These are phyloP conservation scores for Scytalidium lignicola DNA, from an alignment of 2,329 filamentous ascomycete species.

Conservation along the genomic window DNA sequence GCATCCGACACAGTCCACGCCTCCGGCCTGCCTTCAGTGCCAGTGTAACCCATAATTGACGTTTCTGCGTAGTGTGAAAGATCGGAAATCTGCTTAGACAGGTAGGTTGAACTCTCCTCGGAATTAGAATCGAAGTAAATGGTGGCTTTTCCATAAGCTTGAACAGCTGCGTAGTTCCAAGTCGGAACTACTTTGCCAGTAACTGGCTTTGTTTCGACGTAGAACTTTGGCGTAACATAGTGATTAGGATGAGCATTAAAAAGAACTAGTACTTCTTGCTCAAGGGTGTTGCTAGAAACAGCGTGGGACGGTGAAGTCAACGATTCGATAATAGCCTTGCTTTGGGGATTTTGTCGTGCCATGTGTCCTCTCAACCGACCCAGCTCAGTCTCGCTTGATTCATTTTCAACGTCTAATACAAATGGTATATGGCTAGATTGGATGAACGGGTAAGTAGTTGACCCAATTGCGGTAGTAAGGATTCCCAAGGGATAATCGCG, in stretches of 20 bases:
- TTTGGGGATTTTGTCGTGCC: conserved; percentile 58
- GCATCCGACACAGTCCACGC: conserved; percentile 56
- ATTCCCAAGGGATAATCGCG: conserved; percentile 56
- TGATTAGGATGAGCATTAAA: conserved; percentile 56
- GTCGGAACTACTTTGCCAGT: conserved; percentile 65
- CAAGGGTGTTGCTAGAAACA: conserved; percentile 25
- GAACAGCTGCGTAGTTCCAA: conserved; percentile 64
- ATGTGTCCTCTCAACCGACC: conserved; percentile 53
- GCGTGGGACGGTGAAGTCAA: conserved; percentile 14
- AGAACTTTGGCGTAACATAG: conserved; percentile 67
- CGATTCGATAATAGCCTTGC: conserved; percentile 52
- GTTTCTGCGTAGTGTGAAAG: conserved; percentile 47
- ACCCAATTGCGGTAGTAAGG: conserved; percentile 56
- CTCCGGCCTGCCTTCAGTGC: conserved; percentile 26
- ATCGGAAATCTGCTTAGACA: conserved; percentile 47
- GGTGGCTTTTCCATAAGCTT: conserved; percentile 54
- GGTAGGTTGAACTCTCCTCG: conserved; percentile 39
- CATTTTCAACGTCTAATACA: conserved; percentile 45
- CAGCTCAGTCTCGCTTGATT: conserved; percentile 19
- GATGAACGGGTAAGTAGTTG: conserved; percentile 41
- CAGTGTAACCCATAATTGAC: conserved; percentile 51
- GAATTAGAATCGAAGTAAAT: conserved; percentile 47
- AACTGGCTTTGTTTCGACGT: conserved; percentile 57
- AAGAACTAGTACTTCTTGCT: conserved; percentile 55
- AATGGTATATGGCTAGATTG: conserved; percentile 59